Conservation (phyloP, 805 yeast species). For the Ogataea glucozyma region DNA sequence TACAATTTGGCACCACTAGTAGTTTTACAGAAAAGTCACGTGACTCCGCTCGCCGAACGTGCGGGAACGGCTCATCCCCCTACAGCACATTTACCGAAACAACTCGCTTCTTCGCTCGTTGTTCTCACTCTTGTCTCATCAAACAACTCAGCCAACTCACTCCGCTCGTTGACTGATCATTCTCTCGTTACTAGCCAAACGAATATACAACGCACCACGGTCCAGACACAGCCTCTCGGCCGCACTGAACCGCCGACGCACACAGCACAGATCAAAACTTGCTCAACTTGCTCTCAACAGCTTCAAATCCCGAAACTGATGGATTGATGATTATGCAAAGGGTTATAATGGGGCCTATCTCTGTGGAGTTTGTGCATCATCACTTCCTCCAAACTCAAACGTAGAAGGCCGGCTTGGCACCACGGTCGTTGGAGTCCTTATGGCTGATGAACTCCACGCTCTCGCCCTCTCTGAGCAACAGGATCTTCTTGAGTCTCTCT, state of each 20-base stretch:
- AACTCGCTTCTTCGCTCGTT: too few relatives aligned
- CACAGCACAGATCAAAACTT: conserved; percentile 7
- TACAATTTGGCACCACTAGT: too few relatives aligned
- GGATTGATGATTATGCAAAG: conserved; percentile 7
- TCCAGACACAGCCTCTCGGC: too few relatives aligned
- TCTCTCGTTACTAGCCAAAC: conserved; percentile 6
- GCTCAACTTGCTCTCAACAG: neutral
- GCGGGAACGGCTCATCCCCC: too few relatives aligned
- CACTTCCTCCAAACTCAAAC: conserved; percentile 9
- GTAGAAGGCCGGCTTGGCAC: conserved; percentile 31
- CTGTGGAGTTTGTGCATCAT: neutral
- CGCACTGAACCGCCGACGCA: conserved; percentile 3
- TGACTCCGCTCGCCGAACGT: too few relatives aligned
- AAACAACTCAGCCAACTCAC: too few relatives aligned
- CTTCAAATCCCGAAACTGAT: conserved; percentile 3
- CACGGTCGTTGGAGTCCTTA: conserved; percentile 43
- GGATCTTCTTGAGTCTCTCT: conserved; percentile 80
- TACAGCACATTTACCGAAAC: too few relatives aligned
- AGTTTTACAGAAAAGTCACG: too few relatives aligned
- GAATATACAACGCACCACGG: conserved; percentile 9
- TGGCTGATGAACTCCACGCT: conserved; percentile 79
- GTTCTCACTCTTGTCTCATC: too few relatives aligned
- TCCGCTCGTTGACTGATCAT: too few relatives aligned
- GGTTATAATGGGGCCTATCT: conserved; percentile 2
- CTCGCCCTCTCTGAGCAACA: conserved; percentile 72